phyloP scores from a whole-genome alignment of 345 rosid genomes.

The Rhodomyrtus tomentosa region DNA sequence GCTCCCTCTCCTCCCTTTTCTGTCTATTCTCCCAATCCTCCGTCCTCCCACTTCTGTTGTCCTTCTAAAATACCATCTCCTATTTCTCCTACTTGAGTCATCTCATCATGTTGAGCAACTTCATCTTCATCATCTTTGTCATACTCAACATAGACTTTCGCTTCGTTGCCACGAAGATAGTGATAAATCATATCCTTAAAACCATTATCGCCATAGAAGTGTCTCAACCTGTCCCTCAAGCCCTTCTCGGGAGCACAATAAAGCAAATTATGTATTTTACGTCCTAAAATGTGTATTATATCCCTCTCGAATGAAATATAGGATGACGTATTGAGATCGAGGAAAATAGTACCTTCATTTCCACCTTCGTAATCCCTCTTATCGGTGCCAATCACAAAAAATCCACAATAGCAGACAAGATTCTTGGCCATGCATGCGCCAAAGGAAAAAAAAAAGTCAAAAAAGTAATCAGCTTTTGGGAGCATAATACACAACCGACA shows the following conservation, averaged over 20 bases:
- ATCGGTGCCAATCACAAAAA: background rate
- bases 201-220: background rate
- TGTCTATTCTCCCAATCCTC: too few relatives aligned
- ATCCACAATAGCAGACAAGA: background rate
- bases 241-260: background rate
- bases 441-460: background rate
- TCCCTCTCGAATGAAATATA: background rate
- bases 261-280: background rate
- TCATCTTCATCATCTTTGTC: too few relatives aligned
- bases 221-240: background rate
- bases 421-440: accelerated
- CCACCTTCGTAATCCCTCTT: background rate
- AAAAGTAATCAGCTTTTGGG: background rate
- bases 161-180: background rate
- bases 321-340: background rate
- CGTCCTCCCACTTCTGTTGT: too few relatives aligned
- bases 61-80: too few relatives aligned
- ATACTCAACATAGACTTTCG: background rate
- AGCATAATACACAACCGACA: background rate
- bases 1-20: too few relatives aligned
- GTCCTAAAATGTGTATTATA: background rate
- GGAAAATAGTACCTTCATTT: background rate
- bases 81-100: too few relatives aligned
- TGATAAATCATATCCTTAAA: background rate
- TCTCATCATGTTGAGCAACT: too few relatives aligned